Evolutionary conservation across 768 basidiomycete genomes (phyloP).

Genomic region (Tephrocybe sp.): DNA sequence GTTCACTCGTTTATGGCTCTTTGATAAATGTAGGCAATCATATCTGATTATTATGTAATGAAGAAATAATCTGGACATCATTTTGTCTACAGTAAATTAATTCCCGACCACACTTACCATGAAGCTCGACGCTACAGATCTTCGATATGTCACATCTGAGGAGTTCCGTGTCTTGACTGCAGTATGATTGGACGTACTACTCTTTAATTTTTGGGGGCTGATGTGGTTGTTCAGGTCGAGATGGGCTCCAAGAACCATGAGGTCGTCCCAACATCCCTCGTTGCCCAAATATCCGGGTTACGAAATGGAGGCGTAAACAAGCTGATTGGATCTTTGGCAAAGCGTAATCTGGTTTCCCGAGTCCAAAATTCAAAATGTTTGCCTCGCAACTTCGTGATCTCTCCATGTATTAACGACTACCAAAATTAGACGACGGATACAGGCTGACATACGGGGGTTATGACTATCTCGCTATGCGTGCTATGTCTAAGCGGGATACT

Average conservation of each 20-base stretch:
- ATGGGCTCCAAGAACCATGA: slow-evolving; percentile 99
- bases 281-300: slow-evolving; percentile 91
- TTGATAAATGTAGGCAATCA: neutral
- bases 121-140: slow-evolving; percentile 94
- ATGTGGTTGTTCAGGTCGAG: slow-evolving; percentile 63
- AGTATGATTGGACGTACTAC: slow-evolving; percentile 37
- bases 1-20: too few species aligned
- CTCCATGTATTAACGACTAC: neutral
- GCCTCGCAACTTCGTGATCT: slow-evolving; percentile 6
- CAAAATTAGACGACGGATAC: slow-evolving; percentile 89
- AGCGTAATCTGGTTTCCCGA: slow-evolving; percentile 84
- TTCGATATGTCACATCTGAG: slow-evolving; percentile 87
- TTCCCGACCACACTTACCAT: slow-evolving; percentile 38
- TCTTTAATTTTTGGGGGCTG: neutral
- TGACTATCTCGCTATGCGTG: slow-evolving; percentile 92
- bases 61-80: neutral
- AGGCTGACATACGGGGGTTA: slow-evolving; percentile 98
- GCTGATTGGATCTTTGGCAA: slow-evolving; percentile 83
- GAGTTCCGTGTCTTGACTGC: slow-evolving; percentile 98
- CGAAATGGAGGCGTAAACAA: slow-evolving; percentile 94
- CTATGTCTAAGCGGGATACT: slow-evolving; percentile 86
- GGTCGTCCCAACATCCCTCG: slow-evolving; percentile 84
- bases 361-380: slow-evolving; percentile 93
- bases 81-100: neutral
- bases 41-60: slow-evolving; percentile 9